Evolutionary conservation across 257 asterid species (phyloP).

Genomic region (Solanum sitiens): DNA sequence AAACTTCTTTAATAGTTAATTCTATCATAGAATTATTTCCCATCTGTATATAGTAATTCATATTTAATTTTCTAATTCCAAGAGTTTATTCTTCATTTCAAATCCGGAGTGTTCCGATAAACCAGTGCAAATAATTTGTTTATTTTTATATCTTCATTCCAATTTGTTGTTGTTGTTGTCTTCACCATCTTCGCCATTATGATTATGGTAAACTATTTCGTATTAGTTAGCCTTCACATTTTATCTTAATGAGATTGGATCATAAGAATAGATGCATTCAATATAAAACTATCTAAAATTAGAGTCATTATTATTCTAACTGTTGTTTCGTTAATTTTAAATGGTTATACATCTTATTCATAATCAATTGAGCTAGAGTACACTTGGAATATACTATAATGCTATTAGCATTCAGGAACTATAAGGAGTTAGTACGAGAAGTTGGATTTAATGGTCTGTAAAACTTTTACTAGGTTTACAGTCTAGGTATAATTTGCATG

Average conservation of each 20-base stretch:
- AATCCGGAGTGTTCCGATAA: background rate
- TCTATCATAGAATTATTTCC: background rate
- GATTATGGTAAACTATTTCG: background rate
- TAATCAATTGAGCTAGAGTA: background rate
- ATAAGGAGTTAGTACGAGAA: background rate
- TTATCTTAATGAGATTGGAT: background rate
- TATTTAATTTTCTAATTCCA: background rate
- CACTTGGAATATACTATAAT: background rate
- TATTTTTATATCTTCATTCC: background rate
- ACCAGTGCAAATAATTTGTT: background rate
- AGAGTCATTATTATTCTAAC: background rate
- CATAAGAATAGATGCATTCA: background rate
- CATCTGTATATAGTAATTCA: background rate
- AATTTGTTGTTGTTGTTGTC: background rate
- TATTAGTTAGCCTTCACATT: background rate
- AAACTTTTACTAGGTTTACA: background rate
- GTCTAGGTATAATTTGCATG: background rate
- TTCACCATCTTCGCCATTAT: background rate
- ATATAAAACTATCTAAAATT: background rate
- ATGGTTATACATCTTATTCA: background rate
- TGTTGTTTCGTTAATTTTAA: background rate
- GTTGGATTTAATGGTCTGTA: background rate
- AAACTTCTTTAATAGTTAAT: background rate
- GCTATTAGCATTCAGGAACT: background rate
- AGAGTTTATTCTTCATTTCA: background rate